phyloP scores from a whole-genome alignment of 768 basidiomycete genomes.

The Sporobolomyces roseus region DNA sequence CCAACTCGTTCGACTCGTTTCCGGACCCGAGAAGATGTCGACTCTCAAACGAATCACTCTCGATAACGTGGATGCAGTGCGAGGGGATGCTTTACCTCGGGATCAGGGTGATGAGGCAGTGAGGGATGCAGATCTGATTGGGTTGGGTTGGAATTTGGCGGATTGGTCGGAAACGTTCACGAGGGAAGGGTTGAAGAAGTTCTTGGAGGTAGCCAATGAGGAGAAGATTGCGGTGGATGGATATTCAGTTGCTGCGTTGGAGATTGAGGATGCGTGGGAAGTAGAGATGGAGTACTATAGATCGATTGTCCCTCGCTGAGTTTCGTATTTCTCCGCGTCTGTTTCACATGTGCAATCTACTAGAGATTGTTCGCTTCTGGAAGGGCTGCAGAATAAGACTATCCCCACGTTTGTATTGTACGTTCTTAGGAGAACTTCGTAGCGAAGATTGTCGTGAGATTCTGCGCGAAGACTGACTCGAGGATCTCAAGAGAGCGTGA shows the following conservation, averaged over 20 bases:
- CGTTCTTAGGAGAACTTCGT: too few relatives aligned
- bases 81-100: neutral
- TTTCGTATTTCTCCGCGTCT: neutral
- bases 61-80: neutral
- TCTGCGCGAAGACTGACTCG: too few relatives aligned
- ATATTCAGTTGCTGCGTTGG: neutral
- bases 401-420: too few relatives aligned
- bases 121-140: constrained; percentile 3
- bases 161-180: neutral
- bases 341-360: too few relatives aligned
- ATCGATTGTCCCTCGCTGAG: too few relatives aligned
- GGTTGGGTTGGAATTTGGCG: neutral
- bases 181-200: neutral
- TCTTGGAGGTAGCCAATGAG: neutral
- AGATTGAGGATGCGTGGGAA: neutral
- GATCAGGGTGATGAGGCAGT: neutral
- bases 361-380: too few relatives aligned
- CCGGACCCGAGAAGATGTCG: too few relatives aligned
- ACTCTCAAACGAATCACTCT: neutral
- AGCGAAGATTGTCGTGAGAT: too few relatives aligned
- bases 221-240: neutral
- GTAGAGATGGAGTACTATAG: constrained; percentile 1
- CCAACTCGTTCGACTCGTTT: too few relatives aligned
- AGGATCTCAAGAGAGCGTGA: too few relatives aligned
- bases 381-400: too few relatives aligned